A percentile compares a stretch with the other conserved stretches of the same genome.
phyloP scores from a whole-genome alignment of 225 moss, liverwort and hornwort species.

The Bryum argenteum region DNA sequence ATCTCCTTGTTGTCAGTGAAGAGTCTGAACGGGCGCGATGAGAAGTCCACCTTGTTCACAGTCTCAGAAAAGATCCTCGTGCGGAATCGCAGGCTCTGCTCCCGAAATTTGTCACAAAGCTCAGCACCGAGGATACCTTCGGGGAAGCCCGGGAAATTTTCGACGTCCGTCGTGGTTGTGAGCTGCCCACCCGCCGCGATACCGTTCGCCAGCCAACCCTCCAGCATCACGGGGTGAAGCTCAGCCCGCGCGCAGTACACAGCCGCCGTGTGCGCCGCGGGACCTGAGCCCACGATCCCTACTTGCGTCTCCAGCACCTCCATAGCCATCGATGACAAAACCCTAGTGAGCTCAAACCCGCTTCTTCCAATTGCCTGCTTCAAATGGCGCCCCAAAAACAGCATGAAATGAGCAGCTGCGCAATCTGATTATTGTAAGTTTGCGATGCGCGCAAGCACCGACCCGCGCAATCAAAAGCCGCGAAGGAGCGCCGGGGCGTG shows the following conservation, averaged over 20 bases:
- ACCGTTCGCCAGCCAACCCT: constrained; percentile 95
- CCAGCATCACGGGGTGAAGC: constrained; percentile 78
- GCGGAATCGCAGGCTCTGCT: constrained; percentile 83
- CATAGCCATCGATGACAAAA: constrained; percentile 43
- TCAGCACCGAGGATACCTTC: constrained; percentile 78
- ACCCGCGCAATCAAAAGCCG: not conserved
- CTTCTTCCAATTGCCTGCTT: not conserved
- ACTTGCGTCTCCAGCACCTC: constrained; percentile 68
- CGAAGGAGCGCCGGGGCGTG: constrained; percentile 1
- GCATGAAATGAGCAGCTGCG: not conserved
- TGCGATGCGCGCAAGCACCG: not conserved
- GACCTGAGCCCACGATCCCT: constrained; percentile 90
- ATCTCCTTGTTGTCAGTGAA: constrained; percentile 73
- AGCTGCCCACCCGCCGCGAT: constrained; percentile 93
- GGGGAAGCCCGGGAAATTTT: constrained; percentile 97
- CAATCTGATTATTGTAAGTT: not conserved
- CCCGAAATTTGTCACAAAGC: constrained; percentile 69
- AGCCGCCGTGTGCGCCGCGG: constrained; percentile 98
- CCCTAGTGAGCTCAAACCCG: constrained; percentile 2
- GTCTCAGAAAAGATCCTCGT: constrained; percentile 83
- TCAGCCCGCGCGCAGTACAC: constrained; percentile 85
- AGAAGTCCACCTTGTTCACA: constrained; percentile 74
- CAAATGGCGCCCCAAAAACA: constrained; percentile 35
- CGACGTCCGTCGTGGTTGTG: constrained; percentile 94
- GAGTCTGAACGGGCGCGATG: constrained; percentile 66